Base-by-base conservation (phyloP, 2,329 filamentous ascomycete species). In the Neofusicoccum ribis region DNA sequence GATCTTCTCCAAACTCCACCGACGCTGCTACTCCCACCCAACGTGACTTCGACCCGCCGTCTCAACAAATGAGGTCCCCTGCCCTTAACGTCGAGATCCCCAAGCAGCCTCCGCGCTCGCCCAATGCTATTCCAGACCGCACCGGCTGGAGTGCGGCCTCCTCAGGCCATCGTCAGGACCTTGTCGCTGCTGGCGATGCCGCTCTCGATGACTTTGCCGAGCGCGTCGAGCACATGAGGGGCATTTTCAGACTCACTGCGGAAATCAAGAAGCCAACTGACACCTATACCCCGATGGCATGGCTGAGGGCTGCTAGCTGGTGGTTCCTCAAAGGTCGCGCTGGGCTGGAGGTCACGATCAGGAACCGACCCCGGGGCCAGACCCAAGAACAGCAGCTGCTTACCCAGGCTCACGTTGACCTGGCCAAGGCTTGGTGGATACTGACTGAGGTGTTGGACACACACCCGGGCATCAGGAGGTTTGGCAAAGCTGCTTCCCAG, bases 351-450 rank as follows among this genome's bases (percentile, higher is more conserved):
- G 77, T 80, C 12, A 83, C 89, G 44, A 88, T 96, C 52, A 85
- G 91, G 67, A 88, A 87, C 61, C 84, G 86, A 6, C 84, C 88
- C 36, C 78, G 81, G 41, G 82, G 78, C 47, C 62, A 64, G 34
- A 84, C 67, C 51, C 62, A 60, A 27, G 70, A 84, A 82, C 68
- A 80, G 85, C 82, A 77, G 68, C 74, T 75, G 3, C 75, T 80
- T 76, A 86, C 91, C 65, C 93, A 97, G 77, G 89, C 92, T 1
- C 93, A 96, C 71, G 85, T 94, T 1, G 92, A 97, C 76, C 81
- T 97, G 59, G 89, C 91, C 27, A 97, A 97, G 76, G 85, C 89
- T 0, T 90, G 91, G 75, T 97, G 93, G 93, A 86, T 97, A n/a
- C 66, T 82, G 5, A 74, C 74, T 5, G 78, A 83, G 64, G 73